Evolutionary conservation across 2,329 filamentous ascomycete species (phyloP).

Genomic region (Exophiala mesophila): DNA sequence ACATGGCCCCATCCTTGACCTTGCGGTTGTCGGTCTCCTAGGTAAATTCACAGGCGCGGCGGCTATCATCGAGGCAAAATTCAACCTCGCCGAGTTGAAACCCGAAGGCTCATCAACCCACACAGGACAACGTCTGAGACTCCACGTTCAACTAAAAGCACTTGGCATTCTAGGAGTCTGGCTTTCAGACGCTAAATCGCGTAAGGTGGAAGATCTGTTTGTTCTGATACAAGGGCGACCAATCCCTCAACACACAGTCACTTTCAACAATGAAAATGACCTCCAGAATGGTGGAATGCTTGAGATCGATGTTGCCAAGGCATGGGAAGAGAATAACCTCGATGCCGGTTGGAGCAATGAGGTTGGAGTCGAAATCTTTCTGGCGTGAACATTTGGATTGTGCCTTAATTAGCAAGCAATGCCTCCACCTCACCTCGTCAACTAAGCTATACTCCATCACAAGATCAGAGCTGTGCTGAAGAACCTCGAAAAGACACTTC

Average conservation of each 20-base stretch:
- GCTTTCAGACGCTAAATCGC: slow-evolving; percentile 49
- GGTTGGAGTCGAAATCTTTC: slow-evolving; percentile 61
- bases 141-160: slow-evolving; percentile 71
- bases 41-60: slow-evolving; percentile 88
- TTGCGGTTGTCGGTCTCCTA: slow-evolving; percentile 71
- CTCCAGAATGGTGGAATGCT: slow-evolving; percentile 47
- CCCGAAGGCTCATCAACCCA: slow-evolving; percentile 18
- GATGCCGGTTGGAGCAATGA: slow-evolving; percentile 75
- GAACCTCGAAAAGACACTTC: too few species aligned
- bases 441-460: too few species aligned
- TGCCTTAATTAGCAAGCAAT: too few species aligned
- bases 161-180: slow-evolving; percentile 69
- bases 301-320: slow-evolving; percentile 68
- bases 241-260: slow-evolving; percentile 63
- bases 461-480: too few species aligned
- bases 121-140: slow-evolving; percentile 43
- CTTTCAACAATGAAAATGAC: slow-evolving; percentile 32
- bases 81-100: slow-evolving; percentile 55
- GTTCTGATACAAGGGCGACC: slow-evolving; percentile 67
- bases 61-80: slow-evolving; percentile 62
- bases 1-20: slow-evolving; percentile 29
- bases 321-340: slow-evolving; percentile 71
- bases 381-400: slow-evolving; percentile 10
- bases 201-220: slow-evolving; percentile 61
- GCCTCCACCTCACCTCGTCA: too few species aligned